Percentiles rank a stretch among this genome's conserved stretches.
phyloP scores from a whole-genome alignment of 2,329 filamentous ascomycete genomes.

The Cryphonectria naterciae region DNA sequence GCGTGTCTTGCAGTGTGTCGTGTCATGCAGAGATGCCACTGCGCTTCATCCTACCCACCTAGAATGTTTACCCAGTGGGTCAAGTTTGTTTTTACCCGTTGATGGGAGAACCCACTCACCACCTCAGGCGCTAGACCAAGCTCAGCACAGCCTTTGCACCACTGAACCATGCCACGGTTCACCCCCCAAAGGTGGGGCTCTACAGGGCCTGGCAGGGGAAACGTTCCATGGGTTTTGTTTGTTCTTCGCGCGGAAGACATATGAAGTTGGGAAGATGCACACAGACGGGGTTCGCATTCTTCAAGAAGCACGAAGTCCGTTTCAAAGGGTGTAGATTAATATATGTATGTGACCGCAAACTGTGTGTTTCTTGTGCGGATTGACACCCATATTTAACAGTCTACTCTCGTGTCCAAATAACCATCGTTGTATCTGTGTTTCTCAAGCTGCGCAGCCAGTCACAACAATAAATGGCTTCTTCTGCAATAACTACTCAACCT shows the following conservation, averaged over 20 bases:
- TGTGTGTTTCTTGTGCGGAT: too few species aligned
- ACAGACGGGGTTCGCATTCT: background rate
- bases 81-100: conserved; percentile 7
- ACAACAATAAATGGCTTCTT: background rate
- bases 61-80: conserved; percentile 16
- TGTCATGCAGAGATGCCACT: background rate
- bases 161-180: background rate
- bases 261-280: background rate
- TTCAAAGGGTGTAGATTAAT: background rate
- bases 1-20: conserved; percentile 5
- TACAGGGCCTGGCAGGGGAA: background rate
- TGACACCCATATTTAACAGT: background rate
- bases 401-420: background rate
- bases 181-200: background rate
- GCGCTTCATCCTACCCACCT: background rate
- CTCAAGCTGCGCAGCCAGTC: background rate
- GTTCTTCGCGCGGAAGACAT: background rate
- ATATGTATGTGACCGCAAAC: background rate
- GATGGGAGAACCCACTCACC: conserved; percentile 4
- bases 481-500: background rate
- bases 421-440: background rate
- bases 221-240: background rate
- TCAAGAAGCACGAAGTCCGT: background rate
- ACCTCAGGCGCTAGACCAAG: background rate
- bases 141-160: background rate